Base-by-base conservation (phyloP, 345 rosid genomes). In the Rhizophora apiculata region DNA sequence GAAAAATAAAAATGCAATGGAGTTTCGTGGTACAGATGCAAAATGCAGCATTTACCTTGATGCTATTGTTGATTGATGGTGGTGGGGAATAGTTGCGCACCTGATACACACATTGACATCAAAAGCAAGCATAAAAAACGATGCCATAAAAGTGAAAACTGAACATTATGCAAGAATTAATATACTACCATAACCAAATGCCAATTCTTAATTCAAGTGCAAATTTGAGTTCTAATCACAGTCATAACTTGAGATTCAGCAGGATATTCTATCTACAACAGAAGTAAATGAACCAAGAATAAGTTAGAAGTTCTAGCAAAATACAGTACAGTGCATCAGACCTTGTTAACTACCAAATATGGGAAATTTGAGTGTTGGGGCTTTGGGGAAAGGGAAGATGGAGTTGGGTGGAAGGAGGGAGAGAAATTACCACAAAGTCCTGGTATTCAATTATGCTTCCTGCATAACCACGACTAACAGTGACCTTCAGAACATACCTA, bases 401-500 rank as follows among this genome's bases (percentile, higher is more conserved):
- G 49, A 39, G 48, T 2, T 39, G 15, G 48, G 16, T 3, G 4
- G 43, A 43, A 19, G 8, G 30, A 64, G 55, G 26, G 71, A 51
- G 69, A 73, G 68, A 59, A 3, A 24, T 78, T 92, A 95, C 98
- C 94, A 86, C 76, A 78, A 95, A 87, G 73, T 95, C 99, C 70
- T 92, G 98, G 74, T 90, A 87, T 84, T 95, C 96, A 63, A 92
- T 81, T 54, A 95, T 86, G 83, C 94, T 95, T 76, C 98, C 98
- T 73, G 84, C 91, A 76, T 92, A 95, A 64, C 92, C 97, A 67
- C 97, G 96, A 60, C 82, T 85, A 26, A 95, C 78, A 59, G 99
- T 92, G 74, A 95, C 96, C 84, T 88, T 92, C 75, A 92, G 86
- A 63, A 90, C 96, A 85, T 95, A 95, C 88, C 98, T 95, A 68